Evolutionary conservation across 2,329 filamentous ascomycete genomes (phyloP), one percentile per base, ranked within the genome.

Genomic region (Diplodia sapinea): DNA sequence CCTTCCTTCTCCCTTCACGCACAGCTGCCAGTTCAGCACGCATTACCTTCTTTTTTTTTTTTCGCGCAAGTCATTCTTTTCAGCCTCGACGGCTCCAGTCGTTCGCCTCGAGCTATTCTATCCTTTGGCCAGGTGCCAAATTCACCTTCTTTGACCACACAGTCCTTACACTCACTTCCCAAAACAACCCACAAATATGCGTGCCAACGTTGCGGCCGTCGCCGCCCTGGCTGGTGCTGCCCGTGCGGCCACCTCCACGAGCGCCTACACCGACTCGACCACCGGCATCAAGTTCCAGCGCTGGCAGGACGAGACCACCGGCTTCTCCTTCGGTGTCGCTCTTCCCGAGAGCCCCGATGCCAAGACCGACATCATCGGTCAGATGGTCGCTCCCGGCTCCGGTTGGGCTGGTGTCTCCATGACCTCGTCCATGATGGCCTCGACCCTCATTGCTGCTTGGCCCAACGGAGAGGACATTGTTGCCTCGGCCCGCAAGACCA

Each of bases 381-480:
- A 87, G 72, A 79, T 88, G 54, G 72, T 74, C 71, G 13, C 65
- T 20, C 76, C 76, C 13, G 81, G 85, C 20, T 80, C 82, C 67
- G 83, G 84, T 67, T 88, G 84, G 80, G 83, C 80, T 47, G 85
- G 82, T 70, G 78, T 86, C 52, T 82, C 81, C 20, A 77, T 86
- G 68, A 79, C 80, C 5, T 80, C 82, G 8, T 74, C 77, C 55
- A 87, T 87, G 85, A 73, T 79, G 40, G 78, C 79, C 55, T 80
- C 81, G 51, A 78, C 86, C 12, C 78, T 87, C 9, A 74, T 86
- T n/a, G 80, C 82, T 9, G 83, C 83, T n/a, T 87, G 84, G 83
- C 81, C 83, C 2, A 81, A 84, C 67, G 81, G 79, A 2, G 79
- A 81, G 51, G 75, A 82, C 26, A 76, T 87, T 20, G 74, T 83